Evolutionary conservation across 257 asterid species (phyloP).

Genomic region (Gynochthodes officinalis): DNA sequence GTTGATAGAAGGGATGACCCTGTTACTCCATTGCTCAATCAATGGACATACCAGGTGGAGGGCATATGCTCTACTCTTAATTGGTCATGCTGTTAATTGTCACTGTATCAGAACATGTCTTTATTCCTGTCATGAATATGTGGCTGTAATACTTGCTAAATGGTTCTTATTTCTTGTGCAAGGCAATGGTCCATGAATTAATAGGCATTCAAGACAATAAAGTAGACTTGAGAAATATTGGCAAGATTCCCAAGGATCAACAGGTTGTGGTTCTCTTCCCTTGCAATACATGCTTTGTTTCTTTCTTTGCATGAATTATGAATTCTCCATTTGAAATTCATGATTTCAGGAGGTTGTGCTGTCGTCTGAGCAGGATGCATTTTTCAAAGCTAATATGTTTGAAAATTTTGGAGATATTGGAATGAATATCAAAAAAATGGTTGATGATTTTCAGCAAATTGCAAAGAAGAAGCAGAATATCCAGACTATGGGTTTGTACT

Average conservation of each 20-base stretch:
- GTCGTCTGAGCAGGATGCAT: slow-evolving; percentile 93
- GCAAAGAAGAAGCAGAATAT: slow-evolving; percentile 94
- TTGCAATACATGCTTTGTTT: slow-evolving; percentile 16
- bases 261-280: slow-evolving; percentile 50
- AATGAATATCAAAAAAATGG: slow-evolving; percentile 91
- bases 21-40: slow-evolving; percentile 89
- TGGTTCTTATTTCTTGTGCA: slow-evolving; percentile 19
- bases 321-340: slow-evolving; percentile 18
- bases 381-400: slow-evolving; percentile 88
- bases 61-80: slow-evolving; percentile 1
- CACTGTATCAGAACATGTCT: slow-evolving; percentile 1
- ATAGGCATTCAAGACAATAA: slow-evolving; percentile 93
- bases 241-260: slow-evolving; percentile 71
- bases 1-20: slow-evolving; percentile 97
- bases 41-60: slow-evolving; percentile 96
- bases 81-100: slow-evolving; percentile 1
- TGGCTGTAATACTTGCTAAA: neutral
- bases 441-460: slow-evolving; percentile 95
- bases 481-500: slow-evolving; percentile 85
- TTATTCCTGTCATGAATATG: neutral
- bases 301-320: slow-evolving; percentile 12
- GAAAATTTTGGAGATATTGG: slow-evolving; percentile 98
- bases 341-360: slow-evolving; percentile 83
- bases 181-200: slow-evolving; percentile 97
- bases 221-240: slow-evolving; percentile 73